Conservation (phyloP, 306 rosid species). For the Prunus campanulata region DNA sequence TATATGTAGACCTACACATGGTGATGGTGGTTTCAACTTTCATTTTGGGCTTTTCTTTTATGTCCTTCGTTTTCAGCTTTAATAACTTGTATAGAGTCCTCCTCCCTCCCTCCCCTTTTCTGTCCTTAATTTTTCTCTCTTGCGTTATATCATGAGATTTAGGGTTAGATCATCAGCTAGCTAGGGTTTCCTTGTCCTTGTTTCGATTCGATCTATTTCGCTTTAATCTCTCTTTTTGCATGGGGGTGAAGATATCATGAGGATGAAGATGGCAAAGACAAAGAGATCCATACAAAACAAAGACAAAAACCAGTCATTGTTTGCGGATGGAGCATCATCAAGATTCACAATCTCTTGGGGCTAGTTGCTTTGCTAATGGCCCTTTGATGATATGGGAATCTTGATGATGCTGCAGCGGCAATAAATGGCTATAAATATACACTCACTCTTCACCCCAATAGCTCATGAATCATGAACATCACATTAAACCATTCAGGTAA, state of each 20-base stretch:
- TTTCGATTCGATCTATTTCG: background rate
- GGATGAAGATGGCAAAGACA: background rate
- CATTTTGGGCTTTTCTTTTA: background rate
- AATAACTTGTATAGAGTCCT: background rate
- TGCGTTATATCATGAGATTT: conserved; percentile 23
- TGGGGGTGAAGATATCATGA: conserved; percentile 3
- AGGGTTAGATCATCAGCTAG: conserved; percentile 40
- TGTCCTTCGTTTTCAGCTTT: background rate
- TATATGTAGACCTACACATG: background rate
- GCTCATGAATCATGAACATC: background rate
- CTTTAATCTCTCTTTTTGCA: conserved; percentile 6
- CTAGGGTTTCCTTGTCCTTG: background rate
- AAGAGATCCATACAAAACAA: background rate
- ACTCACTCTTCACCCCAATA: too few species aligned
- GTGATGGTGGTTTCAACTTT: background rate
- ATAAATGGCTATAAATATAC: conserved; percentile 23
- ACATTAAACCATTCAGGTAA: background rate
- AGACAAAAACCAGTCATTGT: conserved; percentile 39
- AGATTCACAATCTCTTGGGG: conserved; percentile 61
- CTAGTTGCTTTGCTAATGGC: background rate
- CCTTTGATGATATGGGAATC: conserved; percentile 62
- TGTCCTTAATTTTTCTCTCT: conserved; percentile 14
- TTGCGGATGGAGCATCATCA: conserved; percentile 93
- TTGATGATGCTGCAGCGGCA: conserved; percentile 83
- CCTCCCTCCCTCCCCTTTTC: background rate